Evolutionary conservation across 768 basidiomycete species (phyloP), one percentile per base, ranked within the genome.

Genomic region (Stropharia rugosoannulata): DNA sequence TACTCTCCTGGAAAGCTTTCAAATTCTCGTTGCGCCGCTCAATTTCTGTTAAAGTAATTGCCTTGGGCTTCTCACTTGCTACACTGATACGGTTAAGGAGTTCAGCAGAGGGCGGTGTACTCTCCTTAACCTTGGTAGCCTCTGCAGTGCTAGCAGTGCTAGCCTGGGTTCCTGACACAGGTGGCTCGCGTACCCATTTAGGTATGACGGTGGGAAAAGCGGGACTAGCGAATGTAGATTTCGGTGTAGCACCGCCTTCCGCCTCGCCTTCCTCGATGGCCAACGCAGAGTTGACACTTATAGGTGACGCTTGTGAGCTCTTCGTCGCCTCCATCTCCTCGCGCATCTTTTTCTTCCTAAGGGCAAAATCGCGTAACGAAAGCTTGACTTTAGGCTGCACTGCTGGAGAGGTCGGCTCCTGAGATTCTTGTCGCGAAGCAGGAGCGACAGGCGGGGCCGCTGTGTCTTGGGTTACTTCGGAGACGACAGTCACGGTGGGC

Each of bases 281-380:
- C 2, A 51, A 42, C 13, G 32, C 43, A 15, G 46, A 51, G 7
- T 15, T 37, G 2, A 50, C 49, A 18, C 46, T 55, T 44, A 58
- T 54, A 5, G 61, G 57, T 38, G 62, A 62, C 38, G 60, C 49
- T 29, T 59, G 59, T 2, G 51, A 50, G 13, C 54, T 61, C 58
- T 61, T 62, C 35, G 50, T 56, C 44, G 35, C 36, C 41, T 64
- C 63, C 57, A 75, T 72, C 60, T 81, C 80, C 60, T 82, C 80
- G 50, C 76, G 71, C 57, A 76, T 74, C 66, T 76, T 79, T 72
- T 77, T 79, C 74, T 78, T 83, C 50, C 83, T 68, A n/a, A 79
- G 54, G 22, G 75, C 80, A 60, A 83, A 85, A 57, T 85, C 83
- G 57, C 78, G 80, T 51, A 85, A 62, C 0, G 83, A 80, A 65